These are phyloP conservation scores for Neckera pumila DNA, from an alignment of 225 moss, liverwort and hornwort genomes.

Conservation along the genomic window DNA sequence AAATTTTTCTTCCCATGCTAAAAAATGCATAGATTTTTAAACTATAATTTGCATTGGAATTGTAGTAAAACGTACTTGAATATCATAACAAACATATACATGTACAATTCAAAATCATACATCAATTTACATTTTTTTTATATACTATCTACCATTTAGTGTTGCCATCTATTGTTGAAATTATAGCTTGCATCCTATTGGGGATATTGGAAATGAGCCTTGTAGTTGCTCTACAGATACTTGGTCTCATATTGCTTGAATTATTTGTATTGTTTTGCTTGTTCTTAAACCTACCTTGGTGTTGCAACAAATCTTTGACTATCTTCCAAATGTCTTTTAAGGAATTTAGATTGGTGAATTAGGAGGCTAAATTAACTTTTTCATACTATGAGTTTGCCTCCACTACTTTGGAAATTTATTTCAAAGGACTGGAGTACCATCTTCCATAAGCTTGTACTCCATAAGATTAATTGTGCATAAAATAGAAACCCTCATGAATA, in stretches of 20 bases:
- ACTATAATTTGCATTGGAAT: rapidly evolving
- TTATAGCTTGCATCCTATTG: background rate
- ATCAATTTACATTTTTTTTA: background rate
- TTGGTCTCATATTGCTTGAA: too few relatives aligned
- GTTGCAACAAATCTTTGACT: too few relatives aligned
- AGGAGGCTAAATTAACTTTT: background rate
- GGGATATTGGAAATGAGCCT: background rate
- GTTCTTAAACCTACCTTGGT: too few relatives aligned
- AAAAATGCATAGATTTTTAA: background rate
- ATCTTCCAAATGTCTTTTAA: too few relatives aligned
- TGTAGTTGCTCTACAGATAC: background rate
- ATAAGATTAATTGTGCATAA: background rate
- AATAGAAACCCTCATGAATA: background rate
- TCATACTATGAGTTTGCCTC: background rate
- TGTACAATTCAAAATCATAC: too few relatives aligned
- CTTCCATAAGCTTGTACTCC: background rate
- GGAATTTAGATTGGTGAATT: background rate
- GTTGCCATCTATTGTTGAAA: background rate
- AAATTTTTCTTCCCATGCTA: background rate
- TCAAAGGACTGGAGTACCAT: rapidly evolving
- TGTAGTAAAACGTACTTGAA: background rate
- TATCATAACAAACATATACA: too few relatives aligned
- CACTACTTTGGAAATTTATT: background rate
- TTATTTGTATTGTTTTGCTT: too few relatives aligned
- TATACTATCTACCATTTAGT: background rate